A percentile compares a stretch with the other conserved stretches of the same genome.
Conservation (phyloP, 805 yeast species). For the Monosporozyma servazzii region DNA sequence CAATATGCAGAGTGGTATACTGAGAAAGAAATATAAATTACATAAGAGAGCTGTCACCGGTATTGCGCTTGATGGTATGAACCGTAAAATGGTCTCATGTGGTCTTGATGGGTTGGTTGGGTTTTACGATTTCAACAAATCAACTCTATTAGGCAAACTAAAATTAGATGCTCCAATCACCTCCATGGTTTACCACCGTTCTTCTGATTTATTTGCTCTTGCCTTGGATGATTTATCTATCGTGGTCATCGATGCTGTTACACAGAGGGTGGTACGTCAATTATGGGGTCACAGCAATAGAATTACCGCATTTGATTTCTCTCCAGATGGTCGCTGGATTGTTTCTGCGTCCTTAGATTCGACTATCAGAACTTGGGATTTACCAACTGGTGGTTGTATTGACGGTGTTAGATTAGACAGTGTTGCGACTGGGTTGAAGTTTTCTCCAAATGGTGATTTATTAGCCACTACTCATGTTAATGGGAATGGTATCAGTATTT, state of each 20-base stretch:
- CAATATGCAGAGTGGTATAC: conserved; percentile 84
- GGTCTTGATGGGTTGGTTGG: conserved; percentile 87
- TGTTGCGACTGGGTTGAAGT: conserved; percentile 71
- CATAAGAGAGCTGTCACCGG: conserved; percentile 84
- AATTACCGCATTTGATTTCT: conserved; percentile 78
- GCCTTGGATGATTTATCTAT: conserved; percentile 82
- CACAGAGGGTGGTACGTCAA: conserved; percentile 77
- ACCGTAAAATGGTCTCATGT: conserved; percentile 73
- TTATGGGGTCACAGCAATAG: conserved; percentile 85
- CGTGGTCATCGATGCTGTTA: conserved; percentile 70
- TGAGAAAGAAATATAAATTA: conserved; percentile 57
- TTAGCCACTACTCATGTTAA: conserved; percentile 87
- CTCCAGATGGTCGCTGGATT: conserved; percentile 94
- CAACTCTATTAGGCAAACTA: conserved; percentile 56
- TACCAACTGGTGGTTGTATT: conserved; percentile 93
- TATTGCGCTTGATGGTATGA: conserved; percentile 81
- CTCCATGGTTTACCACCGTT: conserved; percentile 62
- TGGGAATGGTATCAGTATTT: conserved; percentile 80
- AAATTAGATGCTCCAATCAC: conserved; percentile 72
- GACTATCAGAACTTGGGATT: conserved; percentile 92
- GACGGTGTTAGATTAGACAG: conserved; percentile 75
- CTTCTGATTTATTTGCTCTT: conserved; percentile 77
- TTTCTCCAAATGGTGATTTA: conserved; percentile 83
- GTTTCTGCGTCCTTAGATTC: conserved; percentile 75
- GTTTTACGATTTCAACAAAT: conserved; percentile 73